A percentile compares a stretch with the other conserved stretches of the same genome.
phyloP scores from a whole-genome alignment of 306 rosid genomes.

The Quercus wislizeni region DNA sequence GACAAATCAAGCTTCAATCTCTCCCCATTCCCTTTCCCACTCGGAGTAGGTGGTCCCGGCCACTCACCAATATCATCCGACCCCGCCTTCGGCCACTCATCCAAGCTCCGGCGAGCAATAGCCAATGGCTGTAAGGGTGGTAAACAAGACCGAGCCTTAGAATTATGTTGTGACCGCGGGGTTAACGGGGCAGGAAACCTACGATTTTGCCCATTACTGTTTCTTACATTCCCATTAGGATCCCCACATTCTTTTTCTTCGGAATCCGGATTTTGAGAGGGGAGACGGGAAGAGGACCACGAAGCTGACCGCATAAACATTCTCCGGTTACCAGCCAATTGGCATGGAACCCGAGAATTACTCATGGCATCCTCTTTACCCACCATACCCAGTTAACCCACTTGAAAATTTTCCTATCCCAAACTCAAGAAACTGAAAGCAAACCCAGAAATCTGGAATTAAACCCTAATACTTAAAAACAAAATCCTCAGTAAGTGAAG shows the following conservation, averaged over 20 bases:
- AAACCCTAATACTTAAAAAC: slow-evolving; percentile 20
- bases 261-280: slow-evolving; percentile 43
- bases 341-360: slow-evolving; percentile 46
- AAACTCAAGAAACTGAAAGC: neutral
- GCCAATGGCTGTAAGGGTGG: slow-evolving; percentile 92
- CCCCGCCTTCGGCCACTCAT: slow-evolving; percentile 98
- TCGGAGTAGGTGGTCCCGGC: slow-evolving; percentile 91
- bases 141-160: slow-evolving; percentile 79
- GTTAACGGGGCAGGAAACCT: slow-evolving; percentile 77
- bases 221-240: slow-evolving; percentile 42
- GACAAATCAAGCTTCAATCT: slow-evolving; percentile 97
- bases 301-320: slow-evolving; percentile 91
- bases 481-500: slow-evolving; percentile 6
- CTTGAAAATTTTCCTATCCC: neutral
- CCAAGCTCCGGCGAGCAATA: slow-evolving; percentile 91
- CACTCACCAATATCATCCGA: slow-evolving; percentile 98
- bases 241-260: slow-evolving; percentile 47
- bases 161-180: slow-evolving; percentile 88
- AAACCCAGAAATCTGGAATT: slow-evolving; percentile 15
- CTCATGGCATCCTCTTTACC: slow-evolving; percentile 64
- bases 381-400: slow-evolving; percentile 62
- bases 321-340: slow-evolving; percentile 51
- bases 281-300: slow-evolving; percentile 80
- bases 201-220: slow-evolving; percentile 40
- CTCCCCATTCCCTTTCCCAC: slow-evolving; percentile 77